Percentiles rank a stretch among this genome's conserved stretches.
Evolutionary conservation across 495 filamentous ascomycete genomes (phyloP).

Genomic region (Podospora tetraspora): DNA sequence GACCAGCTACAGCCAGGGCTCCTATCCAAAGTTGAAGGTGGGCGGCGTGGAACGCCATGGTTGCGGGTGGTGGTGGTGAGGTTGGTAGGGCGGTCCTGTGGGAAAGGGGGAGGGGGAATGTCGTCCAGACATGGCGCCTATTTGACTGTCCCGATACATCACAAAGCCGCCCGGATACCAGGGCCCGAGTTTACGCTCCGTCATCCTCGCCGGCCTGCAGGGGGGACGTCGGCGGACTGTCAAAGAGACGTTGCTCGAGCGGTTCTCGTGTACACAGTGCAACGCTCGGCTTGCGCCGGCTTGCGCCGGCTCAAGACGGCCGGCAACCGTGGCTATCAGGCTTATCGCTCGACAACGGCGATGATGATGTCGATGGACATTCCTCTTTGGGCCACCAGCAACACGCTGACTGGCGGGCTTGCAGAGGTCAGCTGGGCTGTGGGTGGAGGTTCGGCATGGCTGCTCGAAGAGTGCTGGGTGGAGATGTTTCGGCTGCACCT

Average conservation of each 20-base stretch:
- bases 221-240: not conserved
- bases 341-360: conserved; percentile 11
- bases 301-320: conserved; percentile 23
- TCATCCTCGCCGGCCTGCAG: not conserved
- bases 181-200: not conserved
- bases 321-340: conserved; percentile 9
- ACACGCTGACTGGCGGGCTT: not conserved
- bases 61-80: not conserved
- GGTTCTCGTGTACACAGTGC: not conserved
- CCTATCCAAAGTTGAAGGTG: conserved; percentile 32
- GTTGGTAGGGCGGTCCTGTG: not conserved
- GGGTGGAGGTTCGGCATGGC: not conserved
- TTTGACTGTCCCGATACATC: not conserved
- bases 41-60: conserved; percentile 23
- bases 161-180: not conserved
- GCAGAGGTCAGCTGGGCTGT: too few relatives aligned
- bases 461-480: not conserved
- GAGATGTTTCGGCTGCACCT: too few relatives aligned
- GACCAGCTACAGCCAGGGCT: conserved; percentile 9
- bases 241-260: not conserved
- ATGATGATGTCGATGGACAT: conserved; percentile 25
- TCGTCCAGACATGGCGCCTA: not conserved
- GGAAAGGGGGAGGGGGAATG: not conserved
- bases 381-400: conserved; percentile 10
- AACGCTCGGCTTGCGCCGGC: conserved; percentile 26